Percentiles rank a stretch among this genome's conserved stretches.
phyloP scores from a whole-genome alignment of 1,284 basidiomycete genomes.

The Inonotus hispidus region DNA sequence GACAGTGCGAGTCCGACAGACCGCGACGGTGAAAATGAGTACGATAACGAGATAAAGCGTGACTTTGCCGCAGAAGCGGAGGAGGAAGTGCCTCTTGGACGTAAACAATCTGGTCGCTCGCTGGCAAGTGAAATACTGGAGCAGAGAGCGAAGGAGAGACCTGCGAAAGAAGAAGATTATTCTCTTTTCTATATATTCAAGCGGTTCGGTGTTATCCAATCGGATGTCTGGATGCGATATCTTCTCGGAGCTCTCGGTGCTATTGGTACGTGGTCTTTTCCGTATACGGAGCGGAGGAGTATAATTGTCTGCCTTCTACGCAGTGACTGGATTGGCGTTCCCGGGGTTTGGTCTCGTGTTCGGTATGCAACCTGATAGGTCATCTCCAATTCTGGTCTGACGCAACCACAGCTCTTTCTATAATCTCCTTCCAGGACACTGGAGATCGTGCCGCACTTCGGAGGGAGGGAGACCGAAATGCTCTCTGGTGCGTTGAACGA shows the following conservation, averaged over 20 bases:
- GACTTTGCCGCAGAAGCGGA: constrained; percentile 33
- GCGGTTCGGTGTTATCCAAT: constrained; percentile 67
- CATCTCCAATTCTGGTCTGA: not conserved
- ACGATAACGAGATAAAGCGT: too few species aligned
- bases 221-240: constrained; percentile 39
- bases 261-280: constrained; percentile 26
- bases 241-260: constrained; percentile 15
- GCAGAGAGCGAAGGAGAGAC: constrained; percentile 32
- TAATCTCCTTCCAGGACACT: constrained; percentile 55
- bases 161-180: constrained; percentile 29
- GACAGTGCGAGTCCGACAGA: constrained; percentile 26
- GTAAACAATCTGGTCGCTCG: constrained; percentile 62
- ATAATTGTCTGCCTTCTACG: constrained; percentile 15
- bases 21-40: too few species aligned
- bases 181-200: constrained; percentile 59
- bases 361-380: constrained; percentile 32
- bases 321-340: constrained; percentile 73
- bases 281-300: constrained; percentile 36
- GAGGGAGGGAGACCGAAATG: constrained; percentile 58
- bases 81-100: constrained; percentile 60
- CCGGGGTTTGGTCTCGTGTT: constrained; percentile 85
- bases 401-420: constrained; percentile 43
- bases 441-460: constrained; percentile 37
- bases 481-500: constrained; percentile 42
- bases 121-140: constrained; percentile 68